Base-by-base conservation (phyloP, 306 rosid species). In the Cucurbita pepo region DNA sequence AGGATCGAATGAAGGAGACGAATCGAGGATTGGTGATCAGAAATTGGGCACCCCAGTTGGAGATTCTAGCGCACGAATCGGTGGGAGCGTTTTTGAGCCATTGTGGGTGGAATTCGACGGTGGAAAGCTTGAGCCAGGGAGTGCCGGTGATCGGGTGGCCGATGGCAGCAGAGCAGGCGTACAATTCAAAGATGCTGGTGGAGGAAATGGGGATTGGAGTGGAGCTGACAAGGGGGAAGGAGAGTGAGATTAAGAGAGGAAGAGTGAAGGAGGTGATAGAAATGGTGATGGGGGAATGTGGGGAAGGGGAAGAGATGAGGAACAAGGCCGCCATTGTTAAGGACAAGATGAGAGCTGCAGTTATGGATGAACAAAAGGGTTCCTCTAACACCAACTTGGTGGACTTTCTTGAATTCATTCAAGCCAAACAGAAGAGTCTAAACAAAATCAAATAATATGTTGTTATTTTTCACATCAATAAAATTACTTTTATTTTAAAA, bases 31-130 rank as follows among this genome's bases (percentile, higher is more conserved):
- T 92, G 16, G 5, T 90, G 22, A 85, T 92, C 54, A 77, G 80
- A 6, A 83, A 83, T 13, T 92, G 97, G 96, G 96, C 91, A 7
- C 95, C 95, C 8, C 96, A 90, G 8, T 62, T 86, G 86, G 95
- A 88, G 75, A 92, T 92, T 55, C 61, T 92, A 1, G 72, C 88
- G 1, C 96, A 92, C 76, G 69, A 37, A 18, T 76, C 89, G 9
- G 77, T 82, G 0, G 88, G 92, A 2, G 95, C 80, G 2, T 90
- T 92, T 77, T 62, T 92, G 19, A 86, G 96, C 61, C 96, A 92
- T n/a, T 92, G 97, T 62, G 96, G 96, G 7, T 90, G 96, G 96
- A 92, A 90, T 55, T 92, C 96, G 6, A 82, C 87, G 69, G 45
- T 86, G 85, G 97, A 90, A 78, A 88, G 96, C 41, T 82, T 92